Conservation (phyloP, 2,329 filamentous ascomycete genomes). For the Tolypocladium paradoxum region DNA sequence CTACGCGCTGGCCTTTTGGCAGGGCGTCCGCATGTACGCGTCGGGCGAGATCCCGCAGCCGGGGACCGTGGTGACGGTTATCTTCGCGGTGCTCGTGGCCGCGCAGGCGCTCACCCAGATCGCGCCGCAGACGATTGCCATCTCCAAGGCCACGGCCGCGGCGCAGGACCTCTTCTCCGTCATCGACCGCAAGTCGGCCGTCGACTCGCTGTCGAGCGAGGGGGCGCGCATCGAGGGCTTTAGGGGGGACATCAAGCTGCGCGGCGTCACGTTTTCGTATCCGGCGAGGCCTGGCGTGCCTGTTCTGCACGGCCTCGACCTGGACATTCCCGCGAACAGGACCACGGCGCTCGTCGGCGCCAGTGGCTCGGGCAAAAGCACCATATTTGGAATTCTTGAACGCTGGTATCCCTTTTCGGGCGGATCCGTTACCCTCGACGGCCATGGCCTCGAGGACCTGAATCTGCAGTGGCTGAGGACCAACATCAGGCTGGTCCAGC, state of each 20-base stretch:
- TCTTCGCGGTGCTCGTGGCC: slow-evolving; percentile 35
- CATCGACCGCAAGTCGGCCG: slow-evolving; percentile 32
- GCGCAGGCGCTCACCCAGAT: slow-evolving; percentile 34
- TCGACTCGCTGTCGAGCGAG: slow-evolving; percentile 30
- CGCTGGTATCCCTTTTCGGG: slow-evolving; percentile 45
- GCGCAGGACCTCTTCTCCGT: slow-evolving; percentile 35
- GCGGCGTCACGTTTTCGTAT: slow-evolving; percentile 41
- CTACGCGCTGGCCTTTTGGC: slow-evolving; percentile 40
- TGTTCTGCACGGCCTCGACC: slow-evolving; percentile 30
- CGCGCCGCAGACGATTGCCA: slow-evolving; percentile 33
- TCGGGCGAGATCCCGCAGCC: slow-evolving; percentile 32
- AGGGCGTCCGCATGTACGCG: slow-evolving; percentile 35
- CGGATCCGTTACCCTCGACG: slow-evolving; percentile 35
- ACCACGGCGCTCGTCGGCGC: slow-evolving; percentile 46
- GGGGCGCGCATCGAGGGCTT: slow-evolving; percentile 20
- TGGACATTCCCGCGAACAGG: slow-evolving; percentile 33
- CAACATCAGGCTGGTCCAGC: slow-evolving; percentile 40
- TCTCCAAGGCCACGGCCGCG: slow-evolving; percentile 35
- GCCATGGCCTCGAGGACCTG: slow-evolving; percentile 27
- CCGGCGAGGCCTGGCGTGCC: slow-evolving; percentile 41
- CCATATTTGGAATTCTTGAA: slow-evolving; percentile 44
- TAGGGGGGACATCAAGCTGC: slow-evolving; percentile 35
- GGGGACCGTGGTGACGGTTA: slow-evolving; percentile 36
- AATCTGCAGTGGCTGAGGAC: slow-evolving; percentile 42
- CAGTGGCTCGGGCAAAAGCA: slow-evolving; percentile 49